A percentile compares a stretch with the other conserved stretches of the same genome.
Evolutionary conservation across 2,329 filamentous ascomycete genomes (phyloP).

Genomic region (Tolypocladium tropicale): DNA sequence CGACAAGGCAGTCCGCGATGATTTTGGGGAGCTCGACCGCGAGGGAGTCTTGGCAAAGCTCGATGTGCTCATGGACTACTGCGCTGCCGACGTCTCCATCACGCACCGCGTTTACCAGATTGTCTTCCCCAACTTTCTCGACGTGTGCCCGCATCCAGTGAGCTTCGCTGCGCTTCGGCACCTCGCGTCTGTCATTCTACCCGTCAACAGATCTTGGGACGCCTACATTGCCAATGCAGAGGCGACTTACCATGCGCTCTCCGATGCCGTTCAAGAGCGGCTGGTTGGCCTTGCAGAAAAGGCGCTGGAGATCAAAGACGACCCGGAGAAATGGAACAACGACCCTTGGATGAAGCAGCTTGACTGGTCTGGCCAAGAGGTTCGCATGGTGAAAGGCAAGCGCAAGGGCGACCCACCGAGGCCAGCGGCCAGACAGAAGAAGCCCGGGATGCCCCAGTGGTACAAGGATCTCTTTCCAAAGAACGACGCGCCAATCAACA

Average conservation of each 20-base stretch:
- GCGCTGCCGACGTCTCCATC: slow-evolving; percentile 84
- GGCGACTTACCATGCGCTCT: slow-evolving; percentile 67
- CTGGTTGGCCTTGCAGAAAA: slow-evolving; percentile 64
- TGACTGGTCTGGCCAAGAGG: slow-evolving; percentile 89
- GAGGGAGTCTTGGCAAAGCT: slow-evolving; percentile 59
- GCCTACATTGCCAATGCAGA: slow-evolving; percentile 77
- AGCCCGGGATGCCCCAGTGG: slow-evolving; percentile 90
- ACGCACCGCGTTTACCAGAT: slow-evolving; percentile 92
- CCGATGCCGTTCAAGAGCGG: slow-evolving; percentile 67
- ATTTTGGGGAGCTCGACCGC: slow-evolving; percentile 75
- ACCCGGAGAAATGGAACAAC: slow-evolving; percentile 57
- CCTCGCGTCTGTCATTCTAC: slow-evolving; percentile 85
- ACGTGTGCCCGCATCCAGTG: slow-evolving; percentile 90
- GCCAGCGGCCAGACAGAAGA: slow-evolving; percentile 77
- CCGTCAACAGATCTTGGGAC: slow-evolving; percentile 81
- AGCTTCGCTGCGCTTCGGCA: slow-evolving; percentile 92
- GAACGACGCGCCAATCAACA: slow-evolving; percentile 54
- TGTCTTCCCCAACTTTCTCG: slow-evolving; percentile 81
- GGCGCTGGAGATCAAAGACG: slow-evolving; percentile 63
- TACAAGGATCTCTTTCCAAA: slow-evolving; percentile 83
- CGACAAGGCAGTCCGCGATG: slow-evolving; percentile 78
- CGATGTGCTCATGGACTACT: slow-evolving; percentile 83
- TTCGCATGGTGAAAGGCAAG: slow-evolving; percentile 85
- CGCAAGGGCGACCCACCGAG: slow-evolving; percentile 73
- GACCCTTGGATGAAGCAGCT: slow-evolving; percentile 91